These are phyloP conservation scores for Penicillium psychrofluorescens DNA, from an alignment of 495 filamentous ascomycete species.

Conservation along the genomic window DNA sequence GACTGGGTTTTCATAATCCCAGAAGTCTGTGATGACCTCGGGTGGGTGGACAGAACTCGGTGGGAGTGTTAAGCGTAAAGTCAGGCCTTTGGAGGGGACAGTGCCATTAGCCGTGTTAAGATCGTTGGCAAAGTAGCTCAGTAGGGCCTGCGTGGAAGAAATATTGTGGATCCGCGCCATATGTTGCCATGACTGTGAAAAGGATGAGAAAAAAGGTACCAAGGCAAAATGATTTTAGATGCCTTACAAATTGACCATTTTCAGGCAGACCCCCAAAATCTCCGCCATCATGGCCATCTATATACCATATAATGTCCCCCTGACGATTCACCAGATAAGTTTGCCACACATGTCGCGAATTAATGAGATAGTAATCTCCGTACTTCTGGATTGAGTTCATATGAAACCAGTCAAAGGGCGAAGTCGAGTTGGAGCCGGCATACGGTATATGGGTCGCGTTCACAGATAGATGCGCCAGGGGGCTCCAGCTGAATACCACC, in stretches of 20 bases:
- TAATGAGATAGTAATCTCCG: slow-evolving; percentile 20
- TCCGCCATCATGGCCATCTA: slow-evolving; percentile 24
- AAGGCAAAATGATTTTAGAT: too few relatives aligned
- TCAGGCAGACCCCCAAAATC: slow-evolving; percentile 23
- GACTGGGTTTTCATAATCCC: slow-evolving; percentile 12
- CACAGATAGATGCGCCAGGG: slow-evolving; percentile 8
- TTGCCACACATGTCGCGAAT: slow-evolving; percentile 19
- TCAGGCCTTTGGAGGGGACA: slow-evolving; percentile 6
- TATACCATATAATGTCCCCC: slow-evolving; percentile 21
- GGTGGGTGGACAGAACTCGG: slow-evolving; percentile 6
- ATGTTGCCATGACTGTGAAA: slow-evolving; percentile 6
- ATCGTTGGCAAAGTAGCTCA: slow-evolving; percentile 14
- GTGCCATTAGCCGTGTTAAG: background rate
- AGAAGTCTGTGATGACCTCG: slow-evolving; percentile 6
- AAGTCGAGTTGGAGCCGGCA: slow-evolving; percentile 2
- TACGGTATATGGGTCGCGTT: slow-evolving; percentile 1
- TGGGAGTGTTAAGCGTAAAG: slow-evolving; percentile 9
- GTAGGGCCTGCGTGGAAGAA: slow-evolving; percentile 3
- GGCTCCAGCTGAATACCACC: slow-evolving; percentile 16
- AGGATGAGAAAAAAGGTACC: too few relatives aligned
- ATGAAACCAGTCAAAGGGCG: slow-evolving; percentile 25
- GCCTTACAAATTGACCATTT: background rate
- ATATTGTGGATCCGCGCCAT: slow-evolving; percentile 7
- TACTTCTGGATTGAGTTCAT: slow-evolving; percentile 22
- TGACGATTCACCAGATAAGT: slow-evolving; percentile 15